Conservation (phyloP, 2,329 filamentous ascomycete species). For the Cladophialophora psammophila region DNA sequence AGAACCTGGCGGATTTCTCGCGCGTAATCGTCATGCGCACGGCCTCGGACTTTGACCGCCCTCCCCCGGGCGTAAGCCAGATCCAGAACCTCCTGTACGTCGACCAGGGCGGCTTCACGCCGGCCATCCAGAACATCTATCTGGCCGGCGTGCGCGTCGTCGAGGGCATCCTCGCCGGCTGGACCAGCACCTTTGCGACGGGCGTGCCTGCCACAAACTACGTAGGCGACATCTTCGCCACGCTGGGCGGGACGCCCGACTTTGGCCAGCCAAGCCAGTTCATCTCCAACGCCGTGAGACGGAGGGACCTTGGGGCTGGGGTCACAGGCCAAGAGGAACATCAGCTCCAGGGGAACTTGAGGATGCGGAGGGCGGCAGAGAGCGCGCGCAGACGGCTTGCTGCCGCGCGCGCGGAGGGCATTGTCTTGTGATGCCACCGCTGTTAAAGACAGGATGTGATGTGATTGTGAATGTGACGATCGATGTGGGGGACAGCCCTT, state of each 20-base stretch:
- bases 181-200: slow-evolving; percentile 64
- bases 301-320: background rate
- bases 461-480: too few relatives aligned
- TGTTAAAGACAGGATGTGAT: too few relatives aligned
- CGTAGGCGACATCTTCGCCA: slow-evolving; percentile 74
- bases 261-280: slow-evolving; percentile 58
- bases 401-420: background rate
- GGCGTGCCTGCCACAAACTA: slow-evolving; percentile 71
- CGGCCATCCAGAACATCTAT: slow-evolving; percentile 72
- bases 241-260: slow-evolving; percentile 69
- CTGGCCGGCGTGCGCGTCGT: slow-evolving; percentile 70
- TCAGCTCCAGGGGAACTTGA: slow-evolving; percentile 39
- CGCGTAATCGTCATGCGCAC: slow-evolving; percentile 73
- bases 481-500: too few relatives aligned
- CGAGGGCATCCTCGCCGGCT: slow-evolving; percentile 66
- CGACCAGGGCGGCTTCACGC: slow-evolving; percentile 69
- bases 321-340: slow-evolving; percentile 38
- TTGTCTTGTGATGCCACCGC: background rate
- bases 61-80: slow-evolving; percentile 64
- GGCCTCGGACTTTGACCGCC: slow-evolving; percentile 75
- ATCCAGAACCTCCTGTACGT: slow-evolving; percentile 66
- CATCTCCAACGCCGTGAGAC: slow-evolving; percentile 19
- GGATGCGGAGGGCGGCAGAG: slow-evolving; percentile 28
- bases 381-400: slow-evolving; percentile 19
- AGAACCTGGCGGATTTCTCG: slow-evolving; percentile 68